phyloP scores from a whole-genome alignment of 2,329 filamentous ascomycete genomes.

The Ophioceras dolichostomum region DNA sequence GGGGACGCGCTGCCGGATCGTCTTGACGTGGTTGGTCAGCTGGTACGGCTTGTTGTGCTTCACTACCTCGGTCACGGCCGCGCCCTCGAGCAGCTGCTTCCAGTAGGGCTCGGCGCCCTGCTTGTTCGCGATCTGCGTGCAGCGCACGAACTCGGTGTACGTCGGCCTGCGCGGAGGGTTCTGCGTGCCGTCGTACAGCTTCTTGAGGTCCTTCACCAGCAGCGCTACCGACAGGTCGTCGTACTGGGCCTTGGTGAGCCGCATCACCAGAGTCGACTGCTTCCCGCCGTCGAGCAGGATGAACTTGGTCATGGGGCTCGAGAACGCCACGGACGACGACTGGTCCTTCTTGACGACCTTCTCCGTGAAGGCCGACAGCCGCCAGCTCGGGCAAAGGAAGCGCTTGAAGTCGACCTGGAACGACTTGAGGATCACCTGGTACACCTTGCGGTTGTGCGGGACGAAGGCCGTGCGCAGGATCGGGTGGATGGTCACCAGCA shows the following conservation, averaged over 20 bases:
- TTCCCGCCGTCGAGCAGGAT: slow-evolving; percentile 34
- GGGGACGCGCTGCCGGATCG: slow-evolving; percentile 24
- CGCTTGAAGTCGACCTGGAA: slow-evolving; percentile 27
- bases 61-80: slow-evolving; percentile 32
- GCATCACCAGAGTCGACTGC: slow-evolving; percentile 32
- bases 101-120: slow-evolving; percentile 31
- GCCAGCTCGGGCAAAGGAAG: slow-evolving; percentile 25
- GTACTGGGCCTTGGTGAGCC: slow-evolving; percentile 36
- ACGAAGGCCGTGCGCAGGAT: slow-evolving; percentile 44
- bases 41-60: slow-evolving; percentile 26
- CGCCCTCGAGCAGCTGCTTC: slow-evolving; percentile 28
- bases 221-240: slow-evolving; percentile 31
- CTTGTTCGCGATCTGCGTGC: slow-evolving; percentile 21
- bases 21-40: slow-evolving; percentile 24
- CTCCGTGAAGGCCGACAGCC: slow-evolving; percentile 23
- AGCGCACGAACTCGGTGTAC: slow-evolving; percentile 35
- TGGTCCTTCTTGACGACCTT: slow-evolving; percentile 32
- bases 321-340: slow-evolving; percentile 23
- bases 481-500: slow-evolving; percentile 30
- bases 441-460: slow-evolving; percentile 29
- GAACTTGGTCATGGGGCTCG: slow-evolving; percentile 34
- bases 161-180: slow-evolving; percentile 22
- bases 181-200: slow-evolving; percentile 27
- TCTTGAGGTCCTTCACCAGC: slow-evolving; percentile 34
- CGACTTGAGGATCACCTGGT: slow-evolving; percentile 32